Evolutionary conservation across 2,329 filamentous ascomycete species (phyloP).

Genomic region (Bipolaris sorokiniana): DNA sequence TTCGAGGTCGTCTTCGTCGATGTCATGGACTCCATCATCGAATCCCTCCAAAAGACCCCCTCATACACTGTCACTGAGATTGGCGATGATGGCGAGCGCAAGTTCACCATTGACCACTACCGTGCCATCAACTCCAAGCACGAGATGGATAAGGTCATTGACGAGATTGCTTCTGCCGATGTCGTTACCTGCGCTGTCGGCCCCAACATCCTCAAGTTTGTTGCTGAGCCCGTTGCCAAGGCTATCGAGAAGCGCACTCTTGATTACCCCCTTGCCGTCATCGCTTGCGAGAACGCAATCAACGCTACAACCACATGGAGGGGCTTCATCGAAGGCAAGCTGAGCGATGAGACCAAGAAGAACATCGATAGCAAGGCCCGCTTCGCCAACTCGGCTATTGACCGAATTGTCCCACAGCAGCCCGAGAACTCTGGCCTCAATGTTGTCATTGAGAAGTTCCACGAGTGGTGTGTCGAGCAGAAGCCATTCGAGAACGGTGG

Average conservation of each 20-base stretch:
- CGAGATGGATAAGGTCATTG: slow-evolving; percentile 77
- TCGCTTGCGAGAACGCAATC: slow-evolving; percentile 98
- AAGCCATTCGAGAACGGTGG: slow-evolving; percentile 76
- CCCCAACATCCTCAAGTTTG: slow-evolving; percentile 94
- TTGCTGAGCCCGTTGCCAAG: slow-evolving; percentile 94
- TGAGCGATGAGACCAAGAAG: slow-evolving; percentile 68
- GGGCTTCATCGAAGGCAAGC: slow-evolving; percentile 78
- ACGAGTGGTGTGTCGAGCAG: slow-evolving; percentile 95
- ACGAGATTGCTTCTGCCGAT: slow-evolving; percentile 86
- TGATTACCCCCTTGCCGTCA: slow-evolving; percentile 78
- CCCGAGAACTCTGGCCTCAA: slow-evolving; percentile 79
- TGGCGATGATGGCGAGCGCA: slow-evolving; percentile 78
- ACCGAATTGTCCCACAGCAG: slow-evolving; percentile 96
- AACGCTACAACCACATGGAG: slow-evolving; percentile 89
- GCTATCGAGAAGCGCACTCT: slow-evolving; percentile 78
- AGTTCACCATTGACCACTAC: slow-evolving; percentile 90
- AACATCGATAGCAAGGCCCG: slow-evolving; percentile 76
- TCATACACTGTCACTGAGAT: slow-evolving; percentile 95
- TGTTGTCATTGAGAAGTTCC: slow-evolving; percentile 97
- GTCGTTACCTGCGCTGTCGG: slow-evolving; percentile 96
- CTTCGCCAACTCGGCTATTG: slow-evolving; percentile 97
- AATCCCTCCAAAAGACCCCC: slow-evolving; percentile 73
- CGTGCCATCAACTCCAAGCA: slow-evolving; percentile 94
- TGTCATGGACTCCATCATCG: slow-evolving; percentile 83
- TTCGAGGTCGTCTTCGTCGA: slow-evolving; percentile 97